Evolutionary conservation across 331 rosid genomes (phyloP), one percentile per base, ranked within the genome.

Genomic region (Phaseolus coccineus): DNA sequence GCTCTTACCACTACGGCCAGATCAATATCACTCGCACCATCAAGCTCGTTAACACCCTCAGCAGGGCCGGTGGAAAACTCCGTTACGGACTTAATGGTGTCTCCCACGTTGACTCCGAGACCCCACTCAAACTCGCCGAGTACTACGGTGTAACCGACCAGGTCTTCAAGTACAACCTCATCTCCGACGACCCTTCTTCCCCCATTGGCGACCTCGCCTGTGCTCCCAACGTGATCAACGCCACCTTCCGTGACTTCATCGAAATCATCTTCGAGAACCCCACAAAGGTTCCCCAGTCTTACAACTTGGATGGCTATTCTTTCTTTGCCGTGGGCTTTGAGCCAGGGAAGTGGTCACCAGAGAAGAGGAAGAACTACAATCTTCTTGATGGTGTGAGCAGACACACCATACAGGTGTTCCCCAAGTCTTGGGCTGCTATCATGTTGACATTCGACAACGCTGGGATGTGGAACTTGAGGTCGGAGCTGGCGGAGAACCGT

Each of bases 221-320:
- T n/a, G 82, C 69, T 2, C 57, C 97, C 11, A 89, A 84, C 39
- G 97, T 93, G 4, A 1, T 93, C 8, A 85, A 84, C 25, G 80
- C 77, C 42, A 79, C 87, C 1, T 88, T 80, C 73, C 89, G 86
- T 2, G 62, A 61, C 82, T 93, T 84, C 42, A 77, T 93, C 0
- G 96, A 93, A 86, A 70, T 93, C 80, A 84, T 93, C 84, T 82
- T 93, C n/a, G 97, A 93, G 87, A 93, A 93, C 87, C 93, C 80
- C 2, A 85, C 84, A 33, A 91, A 88, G 84, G 79, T 48, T 58
- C 11, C 90, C 6, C 96, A 93, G 55, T 82, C 94, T 0, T 93
- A 92, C 88, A 88, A 93, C 77, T 48, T 93, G 52, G 86, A 48
- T 19, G 97, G 97, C 25, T 87, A 91, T 78, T 83, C 97, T 0